Conservation (phyloP, 1,284 basidiomycete genomes). For the Ustilago xerochloae region DNA sequence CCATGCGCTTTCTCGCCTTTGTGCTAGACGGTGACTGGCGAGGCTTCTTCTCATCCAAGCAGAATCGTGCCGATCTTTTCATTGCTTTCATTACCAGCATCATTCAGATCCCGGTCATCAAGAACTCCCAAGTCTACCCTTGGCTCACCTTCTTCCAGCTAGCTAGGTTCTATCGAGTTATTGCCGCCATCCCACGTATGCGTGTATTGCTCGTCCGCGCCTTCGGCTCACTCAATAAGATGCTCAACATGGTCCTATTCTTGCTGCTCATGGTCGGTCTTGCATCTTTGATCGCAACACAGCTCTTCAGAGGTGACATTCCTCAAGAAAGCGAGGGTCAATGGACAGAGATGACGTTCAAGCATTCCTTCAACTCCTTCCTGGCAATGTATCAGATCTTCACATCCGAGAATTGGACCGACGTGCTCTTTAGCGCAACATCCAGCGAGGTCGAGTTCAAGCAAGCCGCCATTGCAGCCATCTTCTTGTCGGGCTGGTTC, state of each 20-base stretch:
- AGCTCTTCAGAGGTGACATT: slow-evolving; percentile 82
- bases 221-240: slow-evolving; percentile 90
- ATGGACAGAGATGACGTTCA: slow-evolving; percentile 78
- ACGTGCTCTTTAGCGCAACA: slow-evolving; percentile 79
- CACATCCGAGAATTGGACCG: slow-evolving; percentile 94
- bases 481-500: slow-evolving; percentile 88
- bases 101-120: slow-evolving; percentile 86
- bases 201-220: slow-evolving; percentile 72
- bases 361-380: slow-evolving; percentile 88
- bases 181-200: slow-evolving; percentile 88
- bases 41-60: slow-evolving; percentile 76
- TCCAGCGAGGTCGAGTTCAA: slow-evolving; percentile 76
- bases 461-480: slow-evolving; percentile 79
- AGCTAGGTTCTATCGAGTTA: slow-evolving; percentile 90
- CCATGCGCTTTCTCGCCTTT: slow-evolving; percentile 75
- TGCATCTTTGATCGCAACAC: slow-evolving; percentile 82
- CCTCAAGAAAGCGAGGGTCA: slow-evolving; percentile 63
- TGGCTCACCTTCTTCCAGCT: slow-evolving; percentile 95
- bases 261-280: slow-evolving; percentile 89
- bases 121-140: slow-evolving; percentile 76
- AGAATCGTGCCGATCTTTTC: slow-evolving; percentile 83
- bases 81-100: slow-evolving; percentile 83
- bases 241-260: slow-evolving; percentile 94
- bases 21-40: slow-evolving; percentile 85
- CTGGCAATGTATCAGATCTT: slow-evolving; percentile 88